A percentile compares a stretch with the other conserved stretches of the same genome.
phyloP scores from a whole-genome alignment of 306 rosid genomes.

The Vigna radiata region DNA sequence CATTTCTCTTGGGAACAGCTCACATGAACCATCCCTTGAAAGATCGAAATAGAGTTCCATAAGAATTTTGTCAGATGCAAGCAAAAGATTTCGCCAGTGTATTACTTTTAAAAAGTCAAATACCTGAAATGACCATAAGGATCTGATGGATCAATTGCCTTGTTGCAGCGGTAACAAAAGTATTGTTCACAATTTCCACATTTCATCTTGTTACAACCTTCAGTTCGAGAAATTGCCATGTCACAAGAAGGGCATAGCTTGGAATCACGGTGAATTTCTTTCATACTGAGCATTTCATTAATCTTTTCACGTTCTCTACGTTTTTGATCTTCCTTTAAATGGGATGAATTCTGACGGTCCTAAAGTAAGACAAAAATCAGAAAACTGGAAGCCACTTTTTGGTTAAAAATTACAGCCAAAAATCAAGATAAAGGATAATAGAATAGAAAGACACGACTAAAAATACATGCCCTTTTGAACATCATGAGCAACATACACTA shows the following conservation, averaged over 20 bases:
- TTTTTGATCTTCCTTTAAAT: constrained; percentile 61
- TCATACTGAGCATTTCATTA: constrained; percentile 80
- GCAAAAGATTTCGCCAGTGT: constrained; percentile 36
- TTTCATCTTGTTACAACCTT: constrained; percentile 93
- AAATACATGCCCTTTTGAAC: background rate
- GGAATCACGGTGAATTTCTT: constrained; percentile 75
- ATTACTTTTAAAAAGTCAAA: constrained; percentile 17
- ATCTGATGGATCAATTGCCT: constrained; percentile 69
- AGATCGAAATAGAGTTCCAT: constrained; percentile 31
- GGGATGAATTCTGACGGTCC: constrained; percentile 84
- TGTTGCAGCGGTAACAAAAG: constrained; percentile 88
- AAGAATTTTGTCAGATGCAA: constrained; percentile 29
- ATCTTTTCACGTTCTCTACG: constrained; percentile 71
- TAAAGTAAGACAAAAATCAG: constrained; percentile 42
- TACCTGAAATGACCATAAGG: constrained; percentile 80
- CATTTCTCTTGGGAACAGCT: constrained; percentile 75
- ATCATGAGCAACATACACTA: background rate
- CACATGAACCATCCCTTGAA: constrained; percentile 75
- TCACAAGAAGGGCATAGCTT: constrained; percentile 87
- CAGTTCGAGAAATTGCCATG: constrained; percentile 81
- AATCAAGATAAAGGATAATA: background rate
- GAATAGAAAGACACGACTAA: background rate
- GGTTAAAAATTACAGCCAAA: background rate
- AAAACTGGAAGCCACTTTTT: constrained; percentile 29
- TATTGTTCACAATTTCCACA: constrained; percentile 78